Evolutionary conservation across 129 eudicot species (phyloP).

Genomic region (Lonicera japonica): DNA sequence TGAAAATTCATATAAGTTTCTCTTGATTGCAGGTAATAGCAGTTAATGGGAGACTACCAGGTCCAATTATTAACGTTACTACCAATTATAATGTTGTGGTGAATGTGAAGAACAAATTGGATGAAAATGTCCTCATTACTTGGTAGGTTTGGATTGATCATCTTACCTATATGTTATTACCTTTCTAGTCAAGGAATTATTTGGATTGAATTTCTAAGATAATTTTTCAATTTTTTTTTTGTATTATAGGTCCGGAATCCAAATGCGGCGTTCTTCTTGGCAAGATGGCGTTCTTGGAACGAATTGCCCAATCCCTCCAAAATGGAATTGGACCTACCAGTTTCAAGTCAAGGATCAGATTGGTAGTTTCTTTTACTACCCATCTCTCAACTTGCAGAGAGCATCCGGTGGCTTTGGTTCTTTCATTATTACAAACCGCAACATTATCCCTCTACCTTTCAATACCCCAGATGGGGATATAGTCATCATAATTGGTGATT

Average conservation of each 20-base stretch:
- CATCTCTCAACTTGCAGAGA: slow-evolving; percentile 79
- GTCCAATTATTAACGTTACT: slow-evolving; percentile 47
- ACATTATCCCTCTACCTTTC: slow-evolving; percentile 54
- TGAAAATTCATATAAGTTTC: no score
- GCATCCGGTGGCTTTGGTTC: slow-evolving; percentile 94
- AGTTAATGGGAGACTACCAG: slow-evolving; percentile 59
- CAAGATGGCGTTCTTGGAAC: slow-evolving; percentile 97
- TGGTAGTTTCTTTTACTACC: slow-evolving; percentile 82
- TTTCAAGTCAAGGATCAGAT: slow-evolving; percentile 97
- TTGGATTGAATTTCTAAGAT: no score
- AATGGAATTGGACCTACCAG: slow-evolving; percentile 82
- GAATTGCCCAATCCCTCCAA: slow-evolving; percentile 80
- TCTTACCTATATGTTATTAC: background rate
- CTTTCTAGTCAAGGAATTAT: no score
- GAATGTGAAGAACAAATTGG: slow-evolving; percentile 55
- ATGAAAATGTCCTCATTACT: slow-evolving; percentile 44
- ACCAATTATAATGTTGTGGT: slow-evolving; percentile 52
- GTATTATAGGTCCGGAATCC: slow-evolving; percentile 79
- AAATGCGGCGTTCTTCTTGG: slow-evolving; percentile 92
- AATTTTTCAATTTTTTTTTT: slow-evolving; percentile 4
- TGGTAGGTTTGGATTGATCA: slow-evolving; percentile 25
- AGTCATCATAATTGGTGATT: slow-evolving; percentile 77
- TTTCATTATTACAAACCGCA: slow-evolving; percentile 57
- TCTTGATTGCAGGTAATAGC: slow-evolving; percentile 40
- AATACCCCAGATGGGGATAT: slow-evolving; percentile 77